Conservation (phyloP, 345 rosid genomes). For the Combretum micranthum region DNA sequence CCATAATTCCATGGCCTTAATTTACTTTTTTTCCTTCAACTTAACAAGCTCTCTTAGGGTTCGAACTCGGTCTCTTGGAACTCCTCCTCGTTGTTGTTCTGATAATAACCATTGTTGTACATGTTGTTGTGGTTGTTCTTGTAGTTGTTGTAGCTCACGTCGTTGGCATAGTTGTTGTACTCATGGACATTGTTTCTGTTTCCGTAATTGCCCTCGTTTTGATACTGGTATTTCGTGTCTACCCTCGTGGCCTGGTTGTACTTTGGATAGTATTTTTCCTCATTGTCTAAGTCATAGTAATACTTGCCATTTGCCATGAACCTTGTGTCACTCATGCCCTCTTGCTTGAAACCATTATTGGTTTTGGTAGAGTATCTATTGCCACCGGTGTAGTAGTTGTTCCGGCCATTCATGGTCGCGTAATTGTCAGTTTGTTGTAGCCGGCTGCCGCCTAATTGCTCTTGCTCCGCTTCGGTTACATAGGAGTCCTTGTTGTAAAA, state of each 20-base stretch:
- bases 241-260: conserved; percentile 6
- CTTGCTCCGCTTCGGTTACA: conserved; percentile 8
- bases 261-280: conserved; percentile 11
- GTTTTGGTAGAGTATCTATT: conserved; percentile 9
- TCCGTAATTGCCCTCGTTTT: background rate
- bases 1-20: too few species aligned
- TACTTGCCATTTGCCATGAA: conserved; percentile 36
- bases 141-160: conserved; percentile 1
- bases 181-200: conserved; percentile 1
- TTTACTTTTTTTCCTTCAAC: background rate
- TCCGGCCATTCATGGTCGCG: conserved; percentile 13
- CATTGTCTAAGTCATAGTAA: conserved; percentile 18
- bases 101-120: conserved; percentile 5
- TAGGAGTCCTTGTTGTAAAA: conserved; percentile 16
- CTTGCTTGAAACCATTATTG: conserved; percentile 20
- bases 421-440: conserved; percentile 18
- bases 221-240: conserved; percentile 1
- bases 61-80: conserved; percentile 12
- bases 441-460: conserved; percentile 11
- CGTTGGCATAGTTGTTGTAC: background rate
- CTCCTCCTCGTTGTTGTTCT: conserved; percentile 4
- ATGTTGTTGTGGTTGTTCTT: background rate
- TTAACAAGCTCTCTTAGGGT: background rate
- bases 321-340: conserved; percentile 50
- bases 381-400: conserved; percentile 12